Evolutionary conservation across 805 yeast genomes (phyloP).

Genomic region (Ogataea kodamae): DNA sequence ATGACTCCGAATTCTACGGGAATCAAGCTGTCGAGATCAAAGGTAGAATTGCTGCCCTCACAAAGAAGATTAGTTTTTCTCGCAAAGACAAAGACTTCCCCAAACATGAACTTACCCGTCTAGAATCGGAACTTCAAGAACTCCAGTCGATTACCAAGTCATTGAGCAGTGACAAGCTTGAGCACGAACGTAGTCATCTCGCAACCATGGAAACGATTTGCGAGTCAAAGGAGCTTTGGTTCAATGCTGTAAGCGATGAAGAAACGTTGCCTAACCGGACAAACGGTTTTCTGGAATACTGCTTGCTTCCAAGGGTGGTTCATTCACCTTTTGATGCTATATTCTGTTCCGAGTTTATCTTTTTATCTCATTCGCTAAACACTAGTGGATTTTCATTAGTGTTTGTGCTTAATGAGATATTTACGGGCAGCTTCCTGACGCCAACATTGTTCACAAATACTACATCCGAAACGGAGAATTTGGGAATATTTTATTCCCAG

Average conservation of each 20-base stretch:
- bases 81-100: conserved; percentile 29
- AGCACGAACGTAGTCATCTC: conserved; percentile 42
- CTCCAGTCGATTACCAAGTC: conserved; percentile 27
- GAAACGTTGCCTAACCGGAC: conserved; percentile 8
- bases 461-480: conserved; percentile 72
- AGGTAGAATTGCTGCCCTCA: conserved; percentile 34
- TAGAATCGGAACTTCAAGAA: conserved; percentile 26
- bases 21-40: conserved; percentile 41
- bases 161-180: conserved; percentile 39
- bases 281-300: conserved; percentile 46
- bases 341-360: conserved; percentile 59
- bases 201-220: conserved; percentile 30
- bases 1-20: conserved; percentile 47
- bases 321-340: conserved; percentile 84
- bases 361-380: conserved; percentile 41
- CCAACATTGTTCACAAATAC: conserved; percentile 69
- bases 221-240: conserved; percentile 38
- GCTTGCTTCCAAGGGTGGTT: conserved; percentile 71
- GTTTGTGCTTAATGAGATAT: conserved; percentile 43
- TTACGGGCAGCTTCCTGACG: conserved; percentile 41
- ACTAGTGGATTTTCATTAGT: conserved; percentile 37
- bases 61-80: conserved; percentile 34
- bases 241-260: conserved; percentile 23
- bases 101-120: conserved; percentile 23
- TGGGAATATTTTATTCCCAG: conserved; percentile 69